Conservation (phyloP, 495 filamentous ascomycete species). For the Podospora anserina region DNA sequence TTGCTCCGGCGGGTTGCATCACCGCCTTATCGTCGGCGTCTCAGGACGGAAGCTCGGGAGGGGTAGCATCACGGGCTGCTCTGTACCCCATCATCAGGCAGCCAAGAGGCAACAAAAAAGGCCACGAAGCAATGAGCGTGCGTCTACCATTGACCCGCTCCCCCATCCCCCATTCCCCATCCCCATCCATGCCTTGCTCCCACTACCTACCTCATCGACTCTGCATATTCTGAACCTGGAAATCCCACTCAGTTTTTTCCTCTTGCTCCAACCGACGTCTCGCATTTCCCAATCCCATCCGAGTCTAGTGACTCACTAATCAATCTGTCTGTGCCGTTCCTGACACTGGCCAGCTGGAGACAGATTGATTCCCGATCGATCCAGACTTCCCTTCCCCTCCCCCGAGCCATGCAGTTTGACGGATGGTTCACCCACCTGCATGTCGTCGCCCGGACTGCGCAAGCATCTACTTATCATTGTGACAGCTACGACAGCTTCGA, state of each 20-base stretch:
- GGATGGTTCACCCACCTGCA: slow-evolving; percentile 4
- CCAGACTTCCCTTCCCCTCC: slow-evolving; percentile 13
- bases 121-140: neutral
- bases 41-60: neutral
- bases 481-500: neutral
- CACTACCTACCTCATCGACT: neutral
- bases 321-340: neutral
- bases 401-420: slow-evolving; percentile 5
- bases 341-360: neutral
- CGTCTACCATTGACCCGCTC: neutral
- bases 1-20: neutral
- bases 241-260: neutral
- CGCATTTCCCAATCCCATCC: neutral
- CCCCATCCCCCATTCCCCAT: neutral
- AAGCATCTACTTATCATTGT: slow-evolving; percentile 6
- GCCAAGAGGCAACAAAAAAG: neutral
- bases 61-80: neutral
- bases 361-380: slow-evolving; percentile 1
- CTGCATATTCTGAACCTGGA: too few species aligned
- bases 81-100: neutral
- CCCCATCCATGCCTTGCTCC: neutral
- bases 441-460: neutral
- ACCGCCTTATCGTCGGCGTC: neutral
- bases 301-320: neutral
- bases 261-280: neutral